Evolutionary conservation across 805 yeast species (phyloP).

Genomic region (Candida chauliodis): DNA sequence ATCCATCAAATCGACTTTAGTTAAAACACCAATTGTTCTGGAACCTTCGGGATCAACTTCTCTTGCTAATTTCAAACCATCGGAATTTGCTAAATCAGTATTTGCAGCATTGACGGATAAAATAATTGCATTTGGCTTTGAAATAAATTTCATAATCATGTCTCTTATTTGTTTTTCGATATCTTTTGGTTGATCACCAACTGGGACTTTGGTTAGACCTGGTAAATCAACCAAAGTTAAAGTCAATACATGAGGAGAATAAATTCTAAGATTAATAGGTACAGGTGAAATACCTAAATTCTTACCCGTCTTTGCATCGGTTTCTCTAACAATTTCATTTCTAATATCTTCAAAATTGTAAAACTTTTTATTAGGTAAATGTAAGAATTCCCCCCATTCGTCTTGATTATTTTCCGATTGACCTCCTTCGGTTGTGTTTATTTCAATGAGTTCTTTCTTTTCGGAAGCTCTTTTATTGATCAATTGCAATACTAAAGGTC

Average conservation of each 20-base stretch:
- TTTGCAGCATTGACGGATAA: constrained; percentile 95
- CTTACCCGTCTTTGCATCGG: constrained; percentile 76
- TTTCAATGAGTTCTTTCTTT: constrained; percentile 37
- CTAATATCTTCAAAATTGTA: constrained; percentile 87
- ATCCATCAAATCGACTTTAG: constrained; percentile 96
- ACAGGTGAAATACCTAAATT: constrained; percentile 86
- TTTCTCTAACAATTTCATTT: constrained; percentile 86
- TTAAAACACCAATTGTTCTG: constrained; percentile 94
- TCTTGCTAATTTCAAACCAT: constrained; percentile 92
- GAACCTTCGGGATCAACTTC: constrained; percentile 97
- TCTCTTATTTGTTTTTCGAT: constrained; percentile 93
- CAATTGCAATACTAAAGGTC: constrained; percentile 81
- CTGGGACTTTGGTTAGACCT: constrained; percentile 96
- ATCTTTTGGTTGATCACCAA: constrained; percentile 98
- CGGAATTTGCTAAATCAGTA: constrained; percentile 95
- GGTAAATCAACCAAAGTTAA: constrained; percentile 95
- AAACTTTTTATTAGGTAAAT: constrained; percentile 83
- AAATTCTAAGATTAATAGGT: constrained; percentile 90
- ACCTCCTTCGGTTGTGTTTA: constrained; percentile 45
- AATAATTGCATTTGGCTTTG: constrained; percentile 93
- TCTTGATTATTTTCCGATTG: constrained; percentile 66
- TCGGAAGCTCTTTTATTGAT: constrained; percentile 57
- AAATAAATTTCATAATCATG: constrained; percentile 86
- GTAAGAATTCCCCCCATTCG: constrained; percentile 98
- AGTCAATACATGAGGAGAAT: constrained; percentile 90